Base-by-base conservation (phyloP, 345 rosid genomes). In the Angophora floribunda region DNA sequence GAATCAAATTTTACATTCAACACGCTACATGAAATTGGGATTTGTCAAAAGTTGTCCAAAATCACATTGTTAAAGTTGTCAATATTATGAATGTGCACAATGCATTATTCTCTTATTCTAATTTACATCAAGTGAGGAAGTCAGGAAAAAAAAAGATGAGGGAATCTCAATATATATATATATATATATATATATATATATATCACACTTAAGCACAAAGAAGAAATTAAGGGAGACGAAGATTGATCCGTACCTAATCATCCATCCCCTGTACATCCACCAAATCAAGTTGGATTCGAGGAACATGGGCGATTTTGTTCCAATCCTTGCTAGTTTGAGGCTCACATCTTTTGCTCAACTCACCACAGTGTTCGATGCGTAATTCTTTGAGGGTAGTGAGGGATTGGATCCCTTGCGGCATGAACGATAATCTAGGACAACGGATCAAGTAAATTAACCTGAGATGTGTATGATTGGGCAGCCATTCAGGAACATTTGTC, bases 361-460 rank as follows among this genome's bases (percentile, higher is more conserved):
- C 65, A 24, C 14, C 30, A 59, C 13, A 59, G 0, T 59, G 7
- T 26, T 26, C 0, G 2, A 59, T 59, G 30, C n/a, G 0, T 26
- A 59, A 59, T 11, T 59, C 2, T 59, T 59, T 59, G 30, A 59
- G 65, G 65, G 1, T 1, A 2, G 3, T 2, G 2, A 59, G 65
- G 3, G 14, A 59, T 0, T 21, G 24, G 7, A 59, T 59, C 26
- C 5, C 30, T 59, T 59, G 65, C 2, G 24, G n/a, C 30, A 26
- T 59, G 14, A 1, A 59, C 3, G 65, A 24, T 59, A 26, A 59
- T 13, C 26, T 59, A 30, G 30, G 65, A 59, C 65, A 59, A 9
- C 2, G 3, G 7, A 59, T 5, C 7, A 59, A 24, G n/a, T 10
- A 0, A 59, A 59, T 24, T 59, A 0, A 5, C 24, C 0, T 2